Percentiles rank a stretch among this genome's conserved stretches.
These are phyloP conservation scores for Kodamaea arcana DNA, from an alignment of 1,139 yeast genomes.

Conservation along the genomic window DNA sequence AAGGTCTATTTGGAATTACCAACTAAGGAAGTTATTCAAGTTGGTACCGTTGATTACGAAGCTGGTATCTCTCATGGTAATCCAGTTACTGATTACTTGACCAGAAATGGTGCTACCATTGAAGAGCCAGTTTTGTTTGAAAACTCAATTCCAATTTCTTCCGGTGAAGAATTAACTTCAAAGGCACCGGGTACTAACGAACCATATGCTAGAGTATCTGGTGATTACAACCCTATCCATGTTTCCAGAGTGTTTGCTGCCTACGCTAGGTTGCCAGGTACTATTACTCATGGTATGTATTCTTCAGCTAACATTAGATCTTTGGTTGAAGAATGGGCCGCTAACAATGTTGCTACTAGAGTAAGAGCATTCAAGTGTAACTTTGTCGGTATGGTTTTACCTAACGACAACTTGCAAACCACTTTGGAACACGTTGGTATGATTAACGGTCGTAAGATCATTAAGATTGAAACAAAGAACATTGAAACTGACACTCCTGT, in stretches of 20 bases:
- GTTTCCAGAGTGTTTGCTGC: slow-evolving; percentile 92
- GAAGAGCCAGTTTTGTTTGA: slow-evolving; percentile 93
- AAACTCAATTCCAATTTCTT: slow-evolving; percentile 82
- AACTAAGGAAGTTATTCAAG: slow-evolving; percentile 83
- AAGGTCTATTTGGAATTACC: slow-evolving; percentile 85
- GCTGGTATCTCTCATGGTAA: slow-evolving; percentile 95
- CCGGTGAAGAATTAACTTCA: slow-evolving; percentile 67
- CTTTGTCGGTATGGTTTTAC: slow-evolving; percentile 96
- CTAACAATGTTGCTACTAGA: slow-evolving; percentile 92
- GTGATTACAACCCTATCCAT: slow-evolving; percentile 97
- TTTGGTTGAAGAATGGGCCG: slow-evolving; percentile 97
- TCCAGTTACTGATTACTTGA: slow-evolving; percentile 92
- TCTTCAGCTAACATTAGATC: slow-evolving; percentile 94
- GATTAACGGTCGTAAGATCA: slow-evolving; percentile 98
- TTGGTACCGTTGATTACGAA: slow-evolving; percentile 83
- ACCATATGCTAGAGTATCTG: slow-evolving; percentile 95
- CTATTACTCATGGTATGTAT: slow-evolving; percentile 98
- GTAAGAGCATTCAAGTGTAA: slow-evolving; percentile 91
- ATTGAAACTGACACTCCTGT: slow-evolving; percentile 75
- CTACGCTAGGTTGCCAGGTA: slow-evolving; percentile 92
- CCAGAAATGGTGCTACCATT: slow-evolving; percentile 87
- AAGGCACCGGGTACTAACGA: slow-evolving; percentile 87
- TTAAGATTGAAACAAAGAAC: slow-evolving; percentile 86
- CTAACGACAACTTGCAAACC: slow-evolving; percentile 86
- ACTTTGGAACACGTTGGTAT: slow-evolving; percentile 94